Conservation (phyloP, 2,329 filamentous ascomycete species). For the Arthroderma sp. region DNA sequence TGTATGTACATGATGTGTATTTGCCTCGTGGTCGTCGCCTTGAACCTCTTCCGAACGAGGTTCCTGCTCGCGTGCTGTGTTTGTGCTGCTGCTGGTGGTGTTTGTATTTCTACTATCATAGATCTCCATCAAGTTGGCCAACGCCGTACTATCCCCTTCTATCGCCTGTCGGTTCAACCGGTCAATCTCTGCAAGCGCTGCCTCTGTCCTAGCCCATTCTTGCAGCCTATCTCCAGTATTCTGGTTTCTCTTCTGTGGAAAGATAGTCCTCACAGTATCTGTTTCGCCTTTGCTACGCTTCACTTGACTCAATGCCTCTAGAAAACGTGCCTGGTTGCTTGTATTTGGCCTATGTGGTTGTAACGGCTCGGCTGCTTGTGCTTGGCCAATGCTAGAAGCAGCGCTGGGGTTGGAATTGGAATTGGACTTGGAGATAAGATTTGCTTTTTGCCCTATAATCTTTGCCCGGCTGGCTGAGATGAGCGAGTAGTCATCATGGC, state of each 20-base stretch:
- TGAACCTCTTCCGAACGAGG: too few relatives aligned
- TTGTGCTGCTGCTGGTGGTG: too few relatives aligned
- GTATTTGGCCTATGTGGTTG: constrained; percentile 16
- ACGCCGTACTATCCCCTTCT: constrained; percentile 25
- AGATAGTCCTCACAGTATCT: constrained; percentile 51
- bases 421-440: constrained; percentile 38
- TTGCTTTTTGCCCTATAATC: constrained; percentile 53
- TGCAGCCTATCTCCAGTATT: constrained; percentile 21
- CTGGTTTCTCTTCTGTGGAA: constrained; percentile 23
- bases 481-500: constrained; percentile 47
- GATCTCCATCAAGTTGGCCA: constrained; percentile 24
- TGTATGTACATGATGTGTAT: too few relatives aligned
- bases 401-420: background rate
- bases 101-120: constrained; percentile 5
- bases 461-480: constrained; percentile 58
- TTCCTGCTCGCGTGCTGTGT: too few relatives aligned
- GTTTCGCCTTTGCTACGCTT: constrained; percentile 52
- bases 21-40: too few relatives aligned
- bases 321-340: constrained; percentile 41
- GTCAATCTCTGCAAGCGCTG: constrained; percentile 24
- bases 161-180: constrained; percentile 23
- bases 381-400: constrained; percentile 1
- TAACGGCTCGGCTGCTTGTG: constrained; percentile 1
- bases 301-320: constrained; percentile 51
- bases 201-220: constrained; percentile 27